Evolutionary conservation across 306 rosid species (phyloP), one percentile per base, ranked within the genome.

Genomic region (Medicago arabica): DNA sequence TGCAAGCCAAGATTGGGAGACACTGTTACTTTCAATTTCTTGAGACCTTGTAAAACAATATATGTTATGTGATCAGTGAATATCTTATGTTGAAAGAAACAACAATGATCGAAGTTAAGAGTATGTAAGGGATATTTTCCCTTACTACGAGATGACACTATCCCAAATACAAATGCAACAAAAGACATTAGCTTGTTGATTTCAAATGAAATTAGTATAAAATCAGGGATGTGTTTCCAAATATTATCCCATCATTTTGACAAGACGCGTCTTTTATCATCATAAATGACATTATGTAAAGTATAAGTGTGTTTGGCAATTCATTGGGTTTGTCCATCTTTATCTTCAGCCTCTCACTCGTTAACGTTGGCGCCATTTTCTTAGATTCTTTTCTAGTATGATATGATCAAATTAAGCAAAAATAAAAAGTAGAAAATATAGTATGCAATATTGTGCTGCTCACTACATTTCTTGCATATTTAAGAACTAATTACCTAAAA

Each of bases 241-340:
- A 74, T 34, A 19, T 55, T 17, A 17, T 28, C 55, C 68, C 68
- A 76, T 1, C 59, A 19, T 58, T 19, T 77, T 12, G 81, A 67
- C 5, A 77, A 15, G 8, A 46, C 4, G 11, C 51, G 23, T 21
- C 23, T 21, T 21, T 21, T 21, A 21, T 21, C 23, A 1, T 21
- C 23, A 21, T 21, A 1, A 21, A 21, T 21, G n/a, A n/a, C n/a
- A n/a, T n/a, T n/a, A n/a, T n/a, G n/a, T n/a, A n/a, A n/a, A n/a
- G n/a, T n/a, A n/a, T n/a, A n/a, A n/a, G n/a, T n/a, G n/a, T n/a
- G n/a, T n/a, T n/a, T n/a, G n/a, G n/a, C n/a, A n/a, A n/a, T n/a
- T n/a, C n/a, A n/a, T n/a, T n/a, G n/a, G n/a, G n/a, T n/a, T n/a
- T n/a, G n/a, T n/a, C n/a, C n/a, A n/a, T n/a, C n/a, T n/a, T n/a